These are phyloP conservation scores for Rhodotorula babjevae DNA, from an alignment of 768 basidiomycete genomes.

Conservation along the genomic window DNA sequence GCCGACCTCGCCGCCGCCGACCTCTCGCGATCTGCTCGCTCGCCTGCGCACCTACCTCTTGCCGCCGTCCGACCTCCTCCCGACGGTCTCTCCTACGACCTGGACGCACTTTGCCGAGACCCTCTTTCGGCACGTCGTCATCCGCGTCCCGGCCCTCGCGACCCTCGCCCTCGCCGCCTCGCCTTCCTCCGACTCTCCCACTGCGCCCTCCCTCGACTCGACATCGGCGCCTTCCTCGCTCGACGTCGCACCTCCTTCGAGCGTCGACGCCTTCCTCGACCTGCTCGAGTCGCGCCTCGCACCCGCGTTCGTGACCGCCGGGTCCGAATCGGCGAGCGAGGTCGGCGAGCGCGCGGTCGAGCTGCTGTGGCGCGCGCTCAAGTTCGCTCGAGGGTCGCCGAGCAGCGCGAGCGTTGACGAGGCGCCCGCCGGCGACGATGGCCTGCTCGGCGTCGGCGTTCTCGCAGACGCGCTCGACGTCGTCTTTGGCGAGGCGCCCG, in stretches of 20 bases:
- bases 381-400: slow-evolving; percentile 15
- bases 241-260: background rate
- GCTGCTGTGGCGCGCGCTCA: slow-evolving; percentile 30
- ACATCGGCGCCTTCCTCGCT: background rate
- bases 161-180: slow-evolving; percentile 13
- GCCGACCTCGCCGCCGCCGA: background rate
- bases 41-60: slow-evolving; percentile 23
- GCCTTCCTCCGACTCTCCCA: background rate
- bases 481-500: background rate
- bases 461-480: slow-evolving; percentile 17
- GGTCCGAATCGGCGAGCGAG: background rate
- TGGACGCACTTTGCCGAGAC: slow-evolving; percentile 18
- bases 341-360: background rate
- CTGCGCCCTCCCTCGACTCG: no score
- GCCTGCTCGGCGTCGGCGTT: slow-evolving; percentile 25
- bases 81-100: background rate
- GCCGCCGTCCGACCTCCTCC: slow-evolving; percentile 8
- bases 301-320: background rate
- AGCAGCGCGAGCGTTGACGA: background rate
- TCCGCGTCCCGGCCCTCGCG: slow-evolving; percentile 21
- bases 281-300: slow-evolving; percentile 18
- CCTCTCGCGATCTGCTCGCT: slow-evolving; percentile 10
- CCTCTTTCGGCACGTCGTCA: slow-evolving; percentile 33
- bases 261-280: slow-evolving; percentile 24
- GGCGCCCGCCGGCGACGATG: background rate